These are phyloP conservation scores for Schrenkiella parvula DNA, from an alignment of 345 rosid species.

Conservation along the genomic window DNA sequence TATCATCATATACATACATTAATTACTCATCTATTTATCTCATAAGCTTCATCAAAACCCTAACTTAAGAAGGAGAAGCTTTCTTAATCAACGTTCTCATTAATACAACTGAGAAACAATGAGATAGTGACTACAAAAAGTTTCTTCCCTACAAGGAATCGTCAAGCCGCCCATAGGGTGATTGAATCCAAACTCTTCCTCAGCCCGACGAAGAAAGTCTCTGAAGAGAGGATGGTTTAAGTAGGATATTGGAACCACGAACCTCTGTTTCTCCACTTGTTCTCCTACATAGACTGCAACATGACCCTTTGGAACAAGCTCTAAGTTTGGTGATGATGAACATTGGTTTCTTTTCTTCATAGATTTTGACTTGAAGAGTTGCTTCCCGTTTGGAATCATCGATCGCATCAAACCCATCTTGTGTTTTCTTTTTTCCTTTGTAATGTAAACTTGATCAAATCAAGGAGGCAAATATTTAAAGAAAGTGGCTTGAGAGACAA, in stretches of 20 bases:
- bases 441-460: neutral
- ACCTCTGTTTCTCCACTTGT: constrained; percentile 30
- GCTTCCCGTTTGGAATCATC: constrained; percentile 13
- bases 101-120: neutral
- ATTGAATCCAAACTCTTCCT: constrained; percentile 39
- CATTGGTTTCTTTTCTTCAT: neutral
- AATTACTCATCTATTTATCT: neutral
- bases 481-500: neutral
- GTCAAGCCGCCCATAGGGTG: constrained; percentile 41
- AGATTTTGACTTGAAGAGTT: constrained; percentile 25
- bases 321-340: neutral
- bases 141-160: constrained; percentile 35
- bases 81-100: neutral
- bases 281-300: constrained; percentile 36
- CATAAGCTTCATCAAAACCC: neutral
- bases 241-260: constrained; percentile 32
- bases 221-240: constrained; percentile 36
- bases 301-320: constrained; percentile 35
- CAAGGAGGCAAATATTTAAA: neutral
- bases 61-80: neutral
- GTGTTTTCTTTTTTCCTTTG: neutral
- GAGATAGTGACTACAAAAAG: constrained; percentile 11
- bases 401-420: constrained; percentile 13
- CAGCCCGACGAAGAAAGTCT: constrained; percentile 28
- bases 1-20: neutral